Evolutionary conservation across 2,329 filamentous ascomycete genomes (phyloP).

Genomic region (Talaromyces sp.): DNA sequence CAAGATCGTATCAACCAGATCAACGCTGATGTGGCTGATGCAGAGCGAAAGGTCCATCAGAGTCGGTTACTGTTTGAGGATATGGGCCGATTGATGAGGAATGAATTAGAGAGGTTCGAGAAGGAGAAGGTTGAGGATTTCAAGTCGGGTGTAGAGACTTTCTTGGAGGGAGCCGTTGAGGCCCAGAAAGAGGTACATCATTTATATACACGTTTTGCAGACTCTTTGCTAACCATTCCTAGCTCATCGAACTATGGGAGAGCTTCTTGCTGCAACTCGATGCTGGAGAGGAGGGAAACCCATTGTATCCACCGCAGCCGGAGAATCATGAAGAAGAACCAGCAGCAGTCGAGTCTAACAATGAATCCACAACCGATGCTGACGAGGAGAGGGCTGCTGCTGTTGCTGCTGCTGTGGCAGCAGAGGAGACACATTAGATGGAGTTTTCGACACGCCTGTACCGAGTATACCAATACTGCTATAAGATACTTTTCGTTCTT

Average conservation of each 20-base stretch:
- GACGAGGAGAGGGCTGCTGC: conserved; percentile 16
- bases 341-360: conserved; percentile 7
- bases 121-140: conserved; percentile 98
- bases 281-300: conserved; percentile 75
- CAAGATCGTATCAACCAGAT: conserved; percentile 93
- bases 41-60: conserved; percentile 88
- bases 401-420: conserved; percentile 15
- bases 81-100: conserved; percentile 90
- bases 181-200: conserved; percentile 88
- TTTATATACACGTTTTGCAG: conserved; percentile 17
- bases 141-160: conserved; percentile 96
- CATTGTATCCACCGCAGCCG: conserved; percentile 39
- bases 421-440: conserved; percentile 15
- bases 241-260: conserved; percentile 90
- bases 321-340: conserved; percentile 6
- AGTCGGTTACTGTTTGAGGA: conserved; percentile 89
- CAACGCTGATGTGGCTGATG: conserved; percentile 88
- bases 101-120: conserved; percentile 90
- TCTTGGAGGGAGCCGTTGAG: conserved; percentile 92
- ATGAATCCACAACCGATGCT: background rate
- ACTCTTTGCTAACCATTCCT: conserved; percentile 40
- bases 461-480: conserved; percentile 1
- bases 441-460: background rate
- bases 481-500: background rate
- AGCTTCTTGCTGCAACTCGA: conserved; percentile 96